Base-by-base conservation (phyloP, 768 basidiomycete genomes). In the Trametes cinnabarina region DNA sequence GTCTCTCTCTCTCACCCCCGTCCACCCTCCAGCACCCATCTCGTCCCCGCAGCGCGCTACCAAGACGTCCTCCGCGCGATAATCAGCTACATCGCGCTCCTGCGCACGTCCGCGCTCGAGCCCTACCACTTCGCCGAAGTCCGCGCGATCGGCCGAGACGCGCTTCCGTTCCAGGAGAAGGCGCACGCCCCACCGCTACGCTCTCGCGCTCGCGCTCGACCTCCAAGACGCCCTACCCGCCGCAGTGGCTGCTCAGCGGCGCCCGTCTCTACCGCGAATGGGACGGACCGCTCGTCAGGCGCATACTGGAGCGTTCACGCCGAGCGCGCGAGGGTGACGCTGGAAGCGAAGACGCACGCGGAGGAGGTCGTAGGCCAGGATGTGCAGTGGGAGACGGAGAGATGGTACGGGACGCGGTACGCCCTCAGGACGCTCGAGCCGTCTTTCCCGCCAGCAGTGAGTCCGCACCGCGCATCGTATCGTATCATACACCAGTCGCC, bases 391-490 rank as follows among this genome's bases (percentile, higher is more conserved):
- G 54, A 60, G 41, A 74, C 67, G 53, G 82, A 83, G 68, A 69
- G 73, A 53, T 79, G 81, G 69, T 83, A 83, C 55, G 80, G 78
- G 8, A 83, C 80, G 11, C 74, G 77, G 62, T 82, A 80, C 65
- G 62, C 66, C 22, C 68, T 79, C 25, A 68, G 74, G 48, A 69
- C 51, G 37, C 23, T 74, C 23, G 65, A 66, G 25, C 52, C 58
- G 7, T 59, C 71, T 23, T 71, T 82, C 43, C 37, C 79, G 30
- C 57, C 71, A 66, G 60, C 60, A 66, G 63, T 76, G 47, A 53
- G 65, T 34, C n/a, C n/a, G n/a, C n/a, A n/a, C n/a, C n/a, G n/a
- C 20, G n/a, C 4, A 19, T 26, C 8, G 12, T 26, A 3, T 26
- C 7, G 0, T 8, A n/a, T 22, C 17, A 12, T 51, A 5, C 4